Evolutionary conservation across 2,329 filamentous ascomycete genomes (phyloP).

Genomic region (Trichoderma gracile): DNA sequence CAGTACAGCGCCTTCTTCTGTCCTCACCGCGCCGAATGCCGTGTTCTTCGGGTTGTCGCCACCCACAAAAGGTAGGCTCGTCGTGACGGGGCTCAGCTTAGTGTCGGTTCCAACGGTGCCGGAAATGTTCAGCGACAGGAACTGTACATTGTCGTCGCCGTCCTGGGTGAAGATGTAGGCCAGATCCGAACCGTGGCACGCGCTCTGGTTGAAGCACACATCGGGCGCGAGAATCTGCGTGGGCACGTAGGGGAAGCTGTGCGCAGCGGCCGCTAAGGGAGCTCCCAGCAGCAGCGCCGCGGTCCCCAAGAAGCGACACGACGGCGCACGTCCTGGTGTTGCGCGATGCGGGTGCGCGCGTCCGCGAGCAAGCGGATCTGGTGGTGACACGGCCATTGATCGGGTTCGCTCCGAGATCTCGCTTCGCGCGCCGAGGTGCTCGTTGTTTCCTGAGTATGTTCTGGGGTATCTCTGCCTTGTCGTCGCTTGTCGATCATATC

Average conservation of each 20-base stretch:
- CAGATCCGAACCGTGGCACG: constrained; percentile 44
- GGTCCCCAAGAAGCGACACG: constrained; percentile 4
- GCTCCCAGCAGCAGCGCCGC: constrained; percentile 13
- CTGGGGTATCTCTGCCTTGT: background rate
- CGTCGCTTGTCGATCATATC: constrained; percentile 19
- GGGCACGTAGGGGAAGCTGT: constrained; percentile 71
- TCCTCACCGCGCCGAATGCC: constrained; percentile 68
- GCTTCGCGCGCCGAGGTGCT: background rate
- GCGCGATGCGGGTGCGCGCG: constrained; percentile 23
- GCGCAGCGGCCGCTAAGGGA: constrained; percentile 40
- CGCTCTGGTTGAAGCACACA: constrained; percentile 43
- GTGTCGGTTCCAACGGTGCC: constrained; percentile 52
- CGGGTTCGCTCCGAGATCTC: background rate
- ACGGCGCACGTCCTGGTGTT: constrained; percentile 9
- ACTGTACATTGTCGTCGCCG: constrained; percentile 46
- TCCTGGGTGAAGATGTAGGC: constrained; percentile 71
- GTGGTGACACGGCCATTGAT: constrained; percentile 21
- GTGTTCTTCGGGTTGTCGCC: constrained; percentile 46
- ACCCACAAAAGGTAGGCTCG: constrained; percentile 62
- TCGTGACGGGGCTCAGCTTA: constrained; percentile 52
- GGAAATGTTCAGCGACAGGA: constrained; percentile 68
- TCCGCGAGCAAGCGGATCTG: constrained; percentile 11
- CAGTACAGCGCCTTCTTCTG: constrained; percentile 67
- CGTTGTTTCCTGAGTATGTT: background rate
- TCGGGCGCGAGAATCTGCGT: constrained; percentile 66